Conservation (phyloP, 306 rosid genomes). For the Mimosa pudica region DNA sequence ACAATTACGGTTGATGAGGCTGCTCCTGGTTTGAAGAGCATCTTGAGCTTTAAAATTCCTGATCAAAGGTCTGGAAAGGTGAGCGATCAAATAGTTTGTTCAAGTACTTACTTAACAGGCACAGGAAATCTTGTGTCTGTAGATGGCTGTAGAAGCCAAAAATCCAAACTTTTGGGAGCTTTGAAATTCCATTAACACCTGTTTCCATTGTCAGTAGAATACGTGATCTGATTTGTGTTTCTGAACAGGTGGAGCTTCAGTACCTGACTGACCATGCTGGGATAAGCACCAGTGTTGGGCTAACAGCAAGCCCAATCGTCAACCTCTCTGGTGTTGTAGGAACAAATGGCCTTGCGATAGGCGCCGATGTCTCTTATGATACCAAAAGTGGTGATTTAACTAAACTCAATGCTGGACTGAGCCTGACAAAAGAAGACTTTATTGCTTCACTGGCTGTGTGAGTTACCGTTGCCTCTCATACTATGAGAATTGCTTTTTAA, state of each 20-base stretch:
- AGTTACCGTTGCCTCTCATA: constrained; percentile 38
- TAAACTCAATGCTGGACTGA: constrained; percentile 72
- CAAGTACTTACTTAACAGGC: not conserved
- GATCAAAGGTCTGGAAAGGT: constrained; percentile 98
- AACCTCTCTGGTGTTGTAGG: constrained; percentile 89
- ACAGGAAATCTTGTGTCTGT: not conserved
- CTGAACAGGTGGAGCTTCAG: constrained; percentile 84
- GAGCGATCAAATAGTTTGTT: constrained; percentile 28
- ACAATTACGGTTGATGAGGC: constrained; percentile 78
- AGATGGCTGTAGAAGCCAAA: not conserved
- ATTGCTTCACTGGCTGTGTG: constrained; percentile 78
- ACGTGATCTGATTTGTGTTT: constrained; percentile 16
- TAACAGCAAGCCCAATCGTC: constrained; percentile 86
- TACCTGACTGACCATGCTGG: constrained; percentile 90
- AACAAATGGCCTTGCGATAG: constrained; percentile 63
- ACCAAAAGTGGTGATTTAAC: constrained; percentile 70
- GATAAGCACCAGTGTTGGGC: constrained; percentile 76
- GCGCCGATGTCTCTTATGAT: constrained; percentile 83
- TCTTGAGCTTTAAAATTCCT: constrained; percentile 77
- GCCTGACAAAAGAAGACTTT: constrained; percentile 66
- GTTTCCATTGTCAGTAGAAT: not conserved
- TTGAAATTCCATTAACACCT: not conserved
- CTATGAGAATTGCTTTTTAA: not conserved
- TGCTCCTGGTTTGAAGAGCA: constrained; percentile 88
- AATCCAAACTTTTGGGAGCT: not conserved